These are phyloP conservation scores for Fusarium tjaetaba DNA, from an alignment of 2,329 filamentous ascomycete genomes.

Conservation along the genomic window DNA sequence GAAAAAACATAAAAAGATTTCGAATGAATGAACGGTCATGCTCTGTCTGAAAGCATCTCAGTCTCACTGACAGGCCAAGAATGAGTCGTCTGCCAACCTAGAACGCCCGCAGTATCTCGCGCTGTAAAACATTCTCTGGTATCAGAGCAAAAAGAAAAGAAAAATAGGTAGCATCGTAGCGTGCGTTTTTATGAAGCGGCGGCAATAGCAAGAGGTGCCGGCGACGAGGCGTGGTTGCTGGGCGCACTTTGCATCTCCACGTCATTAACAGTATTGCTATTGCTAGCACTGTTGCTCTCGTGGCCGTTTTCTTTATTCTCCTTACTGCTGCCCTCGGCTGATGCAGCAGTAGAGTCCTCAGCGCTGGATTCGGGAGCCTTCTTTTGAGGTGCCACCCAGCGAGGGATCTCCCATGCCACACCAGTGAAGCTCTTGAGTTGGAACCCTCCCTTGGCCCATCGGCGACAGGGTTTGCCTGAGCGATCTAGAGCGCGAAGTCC, in stretches of 20 bases:
- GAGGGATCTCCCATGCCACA: slow-evolving; percentile 79
- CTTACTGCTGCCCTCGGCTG: slow-evolving; percentile 67
- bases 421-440: slow-evolving; percentile 93
- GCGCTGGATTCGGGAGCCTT: slow-evolving; percentile 57
- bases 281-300: slow-evolving; percentile 59
- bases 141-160: slow-evolving; percentile 5
- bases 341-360: slow-evolving; percentile 58
- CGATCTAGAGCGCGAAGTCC: slow-evolving; percentile 93
- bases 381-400: slow-evolving; percentile 82
- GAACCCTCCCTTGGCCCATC: slow-evolving; percentile 87
- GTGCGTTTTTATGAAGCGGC: slow-evolving; percentile 52
- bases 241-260: slow-evolving; percentile 64
- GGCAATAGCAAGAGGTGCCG: slow-evolving; percentile 59
- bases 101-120: slow-evolving; percentile 27
- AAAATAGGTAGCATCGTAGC: not conserved
- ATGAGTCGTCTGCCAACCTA: slow-evolving; percentile 26
- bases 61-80: slow-evolving; percentile 9
- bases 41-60: slow-evolving; percentile 20
- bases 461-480: slow-evolving; percentile 89
- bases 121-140: slow-evolving; percentile 24
- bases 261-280: slow-evolving; percentile 57
- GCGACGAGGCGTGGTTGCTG: slow-evolving; percentile 63
- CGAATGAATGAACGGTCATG: slow-evolving; percentile 22
- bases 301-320: slow-evolving; percentile 70
- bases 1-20: not conserved